These are phyloP conservation scores for Infundibulicybe gibba DNA, from an alignment of 768 basidiomycete genomes.

Conservation along the genomic window DNA sequence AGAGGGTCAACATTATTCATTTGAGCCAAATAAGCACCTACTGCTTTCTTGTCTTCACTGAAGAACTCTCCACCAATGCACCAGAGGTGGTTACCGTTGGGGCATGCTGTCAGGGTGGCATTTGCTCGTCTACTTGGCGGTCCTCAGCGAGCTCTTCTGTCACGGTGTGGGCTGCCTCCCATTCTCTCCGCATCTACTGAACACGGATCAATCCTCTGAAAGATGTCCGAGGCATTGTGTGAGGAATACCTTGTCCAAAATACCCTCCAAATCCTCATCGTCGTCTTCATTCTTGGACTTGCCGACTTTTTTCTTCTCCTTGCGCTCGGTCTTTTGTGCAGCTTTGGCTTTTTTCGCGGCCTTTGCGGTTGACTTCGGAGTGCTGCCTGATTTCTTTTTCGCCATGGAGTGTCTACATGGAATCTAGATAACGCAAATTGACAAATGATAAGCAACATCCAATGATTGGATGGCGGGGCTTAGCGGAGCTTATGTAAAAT, in stretches of 20 bases:
- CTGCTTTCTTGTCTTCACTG: constrained; percentile 79
- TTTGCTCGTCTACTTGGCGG: constrained; percentile 83
- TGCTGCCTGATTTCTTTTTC: constrained; percentile 45
- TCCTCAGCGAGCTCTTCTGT: constrained; percentile 82
- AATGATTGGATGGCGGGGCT: too few relatives aligned
- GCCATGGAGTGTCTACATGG: too few relatives aligned
- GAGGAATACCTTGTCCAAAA: constrained; percentile 66
- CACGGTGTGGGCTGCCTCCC: constrained; percentile 80
- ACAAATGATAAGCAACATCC: too few relatives aligned
- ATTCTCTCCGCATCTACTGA: constrained; percentile 75
- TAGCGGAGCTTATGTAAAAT: too few relatives aligned
- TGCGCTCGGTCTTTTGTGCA: constrained; percentile 64
- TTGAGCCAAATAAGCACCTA: constrained; percentile 21
- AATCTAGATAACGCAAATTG: too few relatives aligned
- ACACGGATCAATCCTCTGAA: constrained; percentile 3
- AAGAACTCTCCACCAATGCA: constrained; percentile 87
- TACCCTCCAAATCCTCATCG: constrained; percentile 78
- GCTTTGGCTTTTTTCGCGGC: constrained; percentile 67
- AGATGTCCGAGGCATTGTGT: neutral
- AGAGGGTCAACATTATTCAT: neutral
- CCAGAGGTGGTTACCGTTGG: constrained; percentile 79
- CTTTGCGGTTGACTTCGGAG: constrained; percentile 43
- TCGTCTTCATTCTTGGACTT: constrained; percentile 54
- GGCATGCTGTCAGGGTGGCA: constrained; percentile 78
- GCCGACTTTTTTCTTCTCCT: constrained; percentile 61